Base-by-base conservation (phyloP, 805 yeast genomes). In the Pichia rugopelliculosa region DNA sequence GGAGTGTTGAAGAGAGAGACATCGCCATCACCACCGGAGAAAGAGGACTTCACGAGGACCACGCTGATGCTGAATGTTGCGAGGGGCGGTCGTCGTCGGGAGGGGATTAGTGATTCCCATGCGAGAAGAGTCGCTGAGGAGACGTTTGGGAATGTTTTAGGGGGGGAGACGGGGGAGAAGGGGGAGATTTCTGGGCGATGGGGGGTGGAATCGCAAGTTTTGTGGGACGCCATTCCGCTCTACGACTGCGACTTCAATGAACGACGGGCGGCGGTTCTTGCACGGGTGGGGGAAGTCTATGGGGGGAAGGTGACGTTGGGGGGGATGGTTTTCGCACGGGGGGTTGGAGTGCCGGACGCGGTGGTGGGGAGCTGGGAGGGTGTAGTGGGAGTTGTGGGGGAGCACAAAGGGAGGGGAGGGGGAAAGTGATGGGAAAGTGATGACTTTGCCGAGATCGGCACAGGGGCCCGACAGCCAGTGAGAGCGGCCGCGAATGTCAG, bases 321-420 rank as follows among this genome's bases (percentile, higher is more conserved):
- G 18, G 97, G 97, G 0, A 87, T 86, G 80, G 72, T 80, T 2
- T 79, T 85, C 54, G 85, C 88, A 9, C 77, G 75, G 39, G 91
- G 95, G 1, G 80, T 87, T 9, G 96, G 96, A 1, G 90, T 90
- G 2, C 96, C 96, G 1, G 96, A 90, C 65, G 84, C 90, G 53
- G 82, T 87, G 1, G 63, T 77, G 27, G 79, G 81, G 57, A 76
- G 84, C 3, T 72, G 84, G 46, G 74, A 72, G 42, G 77, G 72
- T 48, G 93, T 90, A 6, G 54, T 62, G 20, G 24, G 40, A 5
- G n/a, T 25, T 23, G n/a, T 7, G 30, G 21, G 25, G 42, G 34
- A 4, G 36, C 8, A 26, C n/a, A 18, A 6, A 10, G 15, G 6
- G 21, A 25, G 3, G 22, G 30, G 12, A 7, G 12, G 33, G 33